Base-by-base conservation (phyloP, 2,329 filamentous ascomycete species). In the Claviceps pusilla region DNA sequence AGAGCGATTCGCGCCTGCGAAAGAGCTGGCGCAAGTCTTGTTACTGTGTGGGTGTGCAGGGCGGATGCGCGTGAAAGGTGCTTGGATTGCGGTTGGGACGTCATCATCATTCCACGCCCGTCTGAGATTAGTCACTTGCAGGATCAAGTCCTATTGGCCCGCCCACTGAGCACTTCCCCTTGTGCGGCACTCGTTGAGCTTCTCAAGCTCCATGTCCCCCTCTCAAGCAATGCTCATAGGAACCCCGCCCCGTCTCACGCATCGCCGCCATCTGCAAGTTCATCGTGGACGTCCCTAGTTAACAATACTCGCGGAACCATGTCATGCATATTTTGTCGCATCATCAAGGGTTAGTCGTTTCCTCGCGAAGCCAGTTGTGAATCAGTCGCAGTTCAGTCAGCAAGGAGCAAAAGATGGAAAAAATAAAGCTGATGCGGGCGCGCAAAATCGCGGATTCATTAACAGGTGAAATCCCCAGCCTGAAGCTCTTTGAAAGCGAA, bases 401-500 rank as follows among this genome's bases (percentile, higher is more conserved):
- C 3, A 16, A 1, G 7, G 14, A 41, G 7, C n/a, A 41, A 33
- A 12, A 12, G 16, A 31, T 14, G 10, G 3, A n/a, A 39, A 31
- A 3, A 19, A 51, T 10, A 29, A 45, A 39, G 33, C 43, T 48
- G 33, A 51, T 14, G 39, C 16, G 39, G 14, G 2, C 14, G 14
- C 14, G 5, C 37, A 14, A 31, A 5, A 31, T 19, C 19, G 47
- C 35, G 11, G 6, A 12, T 51, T 48, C 49, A 49, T 31, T 11
- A 7, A 7, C 63, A 96, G 90, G 90, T 60, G 91, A 97, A 58
- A 96, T 98, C 69, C 93, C 93, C 50, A 91, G 83, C 62, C 85
- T 97, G 77, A 98, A 96, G 79, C 83, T 98, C 71, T 90, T 88
- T 67, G 93, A 98, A 73, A 93, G 81, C 63, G 87, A 95, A 42